These are phyloP conservation scores for Fomes fomentarius DNA, from an alignment of 1,284 basidiomycete species.

Conservation along the genomic window DNA sequence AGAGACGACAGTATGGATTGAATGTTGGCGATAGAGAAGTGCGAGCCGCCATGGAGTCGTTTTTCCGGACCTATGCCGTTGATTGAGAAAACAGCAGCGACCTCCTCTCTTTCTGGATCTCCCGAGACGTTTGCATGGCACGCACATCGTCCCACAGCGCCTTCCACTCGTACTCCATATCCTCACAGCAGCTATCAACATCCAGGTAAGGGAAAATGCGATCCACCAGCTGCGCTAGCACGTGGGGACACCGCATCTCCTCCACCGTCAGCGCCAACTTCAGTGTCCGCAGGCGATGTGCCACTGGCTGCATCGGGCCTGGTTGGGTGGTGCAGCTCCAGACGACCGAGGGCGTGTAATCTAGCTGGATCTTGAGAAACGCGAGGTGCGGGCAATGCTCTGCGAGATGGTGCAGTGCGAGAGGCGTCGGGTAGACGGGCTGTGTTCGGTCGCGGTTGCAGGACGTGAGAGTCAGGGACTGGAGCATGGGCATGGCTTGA, in stretches of 20 bases:
- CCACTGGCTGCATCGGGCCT: no score
- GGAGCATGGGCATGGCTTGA: not conserved
- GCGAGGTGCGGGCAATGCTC: not conserved
- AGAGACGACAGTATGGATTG: no score
- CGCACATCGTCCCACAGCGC: not conserved
- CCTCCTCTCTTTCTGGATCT: not conserved
- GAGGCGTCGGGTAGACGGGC: not conserved
- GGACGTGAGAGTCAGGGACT: not conserved
- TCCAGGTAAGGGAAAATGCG: not conserved
- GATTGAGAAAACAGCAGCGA: not conserved
- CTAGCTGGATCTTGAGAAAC: not conserved
- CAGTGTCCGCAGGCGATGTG: not conserved
- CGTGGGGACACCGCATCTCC: no score
- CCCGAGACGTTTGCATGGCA: not conserved
- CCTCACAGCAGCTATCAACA: not conserved
- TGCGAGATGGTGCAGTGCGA: not conserved
- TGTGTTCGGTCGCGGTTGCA: not conserved
- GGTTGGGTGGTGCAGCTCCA: not conserved
- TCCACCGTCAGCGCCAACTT: not conserved
- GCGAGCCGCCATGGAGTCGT: no score
- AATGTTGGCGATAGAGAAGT: no score
- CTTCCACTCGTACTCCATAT: not conserved
- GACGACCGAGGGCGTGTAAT: not conserved
- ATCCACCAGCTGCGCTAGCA: no score
- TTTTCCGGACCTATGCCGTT: no score